Evolutionary conservation across 352 stramenopile genomes (phyloP), one percentile per base, ranked within the genome.

Genomic region (Elongisporangium senticosum): DNA sequence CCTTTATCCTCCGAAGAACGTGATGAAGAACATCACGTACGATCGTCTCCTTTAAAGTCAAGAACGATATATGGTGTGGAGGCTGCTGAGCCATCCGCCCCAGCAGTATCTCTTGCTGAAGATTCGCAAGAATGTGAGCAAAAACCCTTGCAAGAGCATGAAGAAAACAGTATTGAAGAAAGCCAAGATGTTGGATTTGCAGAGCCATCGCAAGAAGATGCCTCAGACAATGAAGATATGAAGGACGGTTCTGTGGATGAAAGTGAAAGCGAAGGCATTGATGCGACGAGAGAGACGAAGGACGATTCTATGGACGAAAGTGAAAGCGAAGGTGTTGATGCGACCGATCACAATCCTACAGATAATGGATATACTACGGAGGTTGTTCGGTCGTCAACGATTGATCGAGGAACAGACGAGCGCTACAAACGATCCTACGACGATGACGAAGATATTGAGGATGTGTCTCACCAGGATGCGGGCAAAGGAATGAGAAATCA

Each of bases 361-460:
- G 61, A 17, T 43, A 17, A 4, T 43, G 33, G 33, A 43, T 43
- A 17, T 43, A 17, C 10, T 10, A 47, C 72, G 7, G 56, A 51
- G n/a, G 26, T 48, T 13, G 40, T 51, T 21, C 23, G 64, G 58
- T 49, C 19, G 11, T 82, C 74, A 28, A 87, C 79, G 8, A 74
- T 89, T 40, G 77, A 87, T 22, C 63, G 63, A 48, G 79, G 75
- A 47, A 86, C 83, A 40, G 74, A 81, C 26, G 37, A 54, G 22
- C 54, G 83, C 52, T 83, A 79, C 56, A 79, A 77, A 49, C 15
- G 56, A 40, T 55, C 68, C 17, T 39, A 57, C 7, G 61, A 69
- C 2, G 64, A 75, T 13, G 48, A 56, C 10, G 15, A 40, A 7
- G 54, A 49, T n/a, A 50, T 63, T 20, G 61, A 66, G 40, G 21